These are phyloP conservation scores for Pseudocercospora macadamiae DNA, from an alignment of 2,329 filamentous ascomycete genomes.

Conservation along the genomic window DNA sequence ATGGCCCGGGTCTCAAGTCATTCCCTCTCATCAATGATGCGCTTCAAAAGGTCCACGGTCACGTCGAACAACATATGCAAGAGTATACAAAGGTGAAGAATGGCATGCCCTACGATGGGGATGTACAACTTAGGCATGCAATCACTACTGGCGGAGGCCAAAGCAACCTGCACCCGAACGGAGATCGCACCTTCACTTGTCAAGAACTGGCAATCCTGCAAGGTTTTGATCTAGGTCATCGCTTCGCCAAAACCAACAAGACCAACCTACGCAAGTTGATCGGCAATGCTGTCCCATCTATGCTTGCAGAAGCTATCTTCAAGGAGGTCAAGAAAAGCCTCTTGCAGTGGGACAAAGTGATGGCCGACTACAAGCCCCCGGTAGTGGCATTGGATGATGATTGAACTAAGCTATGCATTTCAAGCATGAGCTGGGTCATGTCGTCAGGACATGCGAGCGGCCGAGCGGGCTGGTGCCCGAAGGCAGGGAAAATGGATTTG, in stretches of 20 bases:
- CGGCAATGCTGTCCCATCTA: slow-evolving; percentile 73
- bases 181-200: too few species aligned
- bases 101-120: neutral
- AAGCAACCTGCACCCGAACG: too few species aligned
- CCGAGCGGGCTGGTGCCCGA: too few species aligned
- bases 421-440: too few species aligned
- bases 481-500: too few species aligned
- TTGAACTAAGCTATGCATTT: too few species aligned
- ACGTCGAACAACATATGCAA: neutral
- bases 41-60: slow-evolving; percentile 33
- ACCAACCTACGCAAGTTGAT: slow-evolving; percentile 62
- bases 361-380: neutral
- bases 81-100: too few species aligned
- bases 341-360: slow-evolving; percentile 18
- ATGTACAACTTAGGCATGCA: neutral
- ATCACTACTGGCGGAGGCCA: too few species aligned
- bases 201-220: too few species aligned
- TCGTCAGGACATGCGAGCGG: too few species aligned
- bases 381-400: neutral
- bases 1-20: slow-evolving; percentile 37
- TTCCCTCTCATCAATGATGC: slow-evolving; percentile 47
- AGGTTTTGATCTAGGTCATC: too few species aligned
- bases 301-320: slow-evolving; percentile 21
- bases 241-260: too few species aligned
- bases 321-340: slow-evolving; percentile 16